phyloP scores from a whole-genome alignment of 73 alveolate species.

The Tetrahymena borealis region DNA sequence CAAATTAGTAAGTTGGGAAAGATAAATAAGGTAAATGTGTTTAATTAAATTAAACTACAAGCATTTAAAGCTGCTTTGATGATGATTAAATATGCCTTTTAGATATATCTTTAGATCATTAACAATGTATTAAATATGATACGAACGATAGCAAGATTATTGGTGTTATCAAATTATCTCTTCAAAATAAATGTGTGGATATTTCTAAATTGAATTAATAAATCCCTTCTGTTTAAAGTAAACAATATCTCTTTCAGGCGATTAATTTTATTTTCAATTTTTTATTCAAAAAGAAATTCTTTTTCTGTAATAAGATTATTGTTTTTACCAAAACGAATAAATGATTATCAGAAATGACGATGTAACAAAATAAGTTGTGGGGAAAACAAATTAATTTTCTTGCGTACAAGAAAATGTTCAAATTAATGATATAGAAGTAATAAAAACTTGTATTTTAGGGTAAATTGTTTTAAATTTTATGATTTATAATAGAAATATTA shows the following conservation, averaged over 20 bases:
- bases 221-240: too few species aligned
- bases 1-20: background rate
- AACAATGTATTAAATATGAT: background rate
- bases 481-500: too few species aligned
- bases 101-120: background rate
- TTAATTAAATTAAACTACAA: too few species aligned
- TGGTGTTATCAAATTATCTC: too few species aligned
- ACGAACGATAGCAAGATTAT: too few species aligned
- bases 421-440: background rate
- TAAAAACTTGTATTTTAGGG: background rate
- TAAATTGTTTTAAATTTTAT: too few species aligned
- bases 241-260: too few species aligned
- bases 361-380: background rate
- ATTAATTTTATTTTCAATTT: too few species aligned
- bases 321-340: background rate
- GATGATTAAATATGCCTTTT: background rate
- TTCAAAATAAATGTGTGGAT: too few species aligned
- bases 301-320: background rate
- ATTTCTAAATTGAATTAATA: too few species aligned
- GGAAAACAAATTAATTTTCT: background rate
- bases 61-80: background rate
- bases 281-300: too few species aligned
- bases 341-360: background rate
- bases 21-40: background rate
- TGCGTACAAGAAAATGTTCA: background rate